Evolutionary conservation across 257 asterid genomes (phyloP).

Genomic region (Galeopsis tetrahit): DNA sequence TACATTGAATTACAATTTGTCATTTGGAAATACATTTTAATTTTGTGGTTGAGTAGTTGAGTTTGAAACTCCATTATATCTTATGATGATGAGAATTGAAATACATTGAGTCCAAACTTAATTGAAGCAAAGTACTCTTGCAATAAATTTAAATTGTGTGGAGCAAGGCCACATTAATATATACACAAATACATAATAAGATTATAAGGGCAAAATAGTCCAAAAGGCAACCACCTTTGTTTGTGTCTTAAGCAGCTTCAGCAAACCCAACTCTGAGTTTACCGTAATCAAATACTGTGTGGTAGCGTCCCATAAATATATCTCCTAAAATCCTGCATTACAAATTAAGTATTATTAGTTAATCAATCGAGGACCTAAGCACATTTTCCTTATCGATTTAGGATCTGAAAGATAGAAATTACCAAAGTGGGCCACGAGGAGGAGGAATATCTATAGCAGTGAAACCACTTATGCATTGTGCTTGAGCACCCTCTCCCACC

Average conservation of each 20-base stretch:
- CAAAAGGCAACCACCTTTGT: not conserved
- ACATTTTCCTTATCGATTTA: too few species aligned
- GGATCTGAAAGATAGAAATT: not conserved
- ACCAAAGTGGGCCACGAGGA: constrained; percentile 98
- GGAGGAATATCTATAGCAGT: constrained; percentile 79
- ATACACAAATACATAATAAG: not conserved
- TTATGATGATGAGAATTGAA: too few species aligned
- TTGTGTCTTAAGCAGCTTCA: constrained; percentile 61
- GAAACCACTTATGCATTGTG: constrained; percentile 92
- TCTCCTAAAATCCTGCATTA: constrained; percentile 86
- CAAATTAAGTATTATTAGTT: not conserved
- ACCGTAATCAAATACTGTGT: constrained; percentile 83
- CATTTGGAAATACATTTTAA: too few species aligned
- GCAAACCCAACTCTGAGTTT: constrained; percentile 82
- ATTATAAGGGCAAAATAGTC: too few species aligned
- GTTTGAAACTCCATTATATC: too few species aligned
- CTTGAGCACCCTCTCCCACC: constrained; percentile 72
- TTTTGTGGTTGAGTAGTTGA: too few species aligned
- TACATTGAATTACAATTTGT: too few species aligned
- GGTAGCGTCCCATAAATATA: constrained; percentile 87
- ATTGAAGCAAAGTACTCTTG: too few species aligned
- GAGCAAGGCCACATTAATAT: too few species aligned
- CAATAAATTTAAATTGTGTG: too few species aligned
- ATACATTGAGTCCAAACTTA: too few species aligned
- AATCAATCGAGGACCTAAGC: too few species aligned